Base-by-base conservation (phyloP, 768 basidiomycete species). In the Suillus ampliporus region DNA sequence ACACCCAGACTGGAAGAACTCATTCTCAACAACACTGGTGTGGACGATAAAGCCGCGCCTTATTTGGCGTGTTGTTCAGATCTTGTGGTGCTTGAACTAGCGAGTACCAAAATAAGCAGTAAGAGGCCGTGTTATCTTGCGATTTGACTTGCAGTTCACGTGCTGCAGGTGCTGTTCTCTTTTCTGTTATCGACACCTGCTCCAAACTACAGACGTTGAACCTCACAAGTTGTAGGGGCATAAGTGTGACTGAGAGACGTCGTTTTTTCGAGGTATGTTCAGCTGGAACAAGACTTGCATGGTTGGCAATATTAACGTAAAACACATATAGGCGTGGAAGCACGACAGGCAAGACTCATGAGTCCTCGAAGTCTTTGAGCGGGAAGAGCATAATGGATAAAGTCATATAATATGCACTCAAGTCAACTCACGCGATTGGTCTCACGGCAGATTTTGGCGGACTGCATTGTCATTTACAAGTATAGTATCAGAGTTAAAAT, bases 161-260 rank as follows among this genome's bases (percentile, higher is more conserved):
- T 61, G 19, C 15, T 48, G 35, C 60, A 91, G 89, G 77, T 58
- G 75, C 72, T 0, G 89, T 84, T 10, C 68, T 91, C 23, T 86
- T 85, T 65, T 65, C 72, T 3, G 82, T 91, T 41, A 76, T 91
- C 35, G 84, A 90, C 65, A 79, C 78, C 0, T 91, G 90, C 65
- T 64, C 76, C 3, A 76, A 74, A 34, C 76, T 91, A 34, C 73
- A 78, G 61, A 82, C 76, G n/a, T 69, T 91, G 15, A 84, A 90
- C 68, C 74, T 91, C 50, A 90, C 87, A 4, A 85, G 88, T 62
- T 91, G 89, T 64, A 80, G 89, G 57, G 84, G 89, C 5, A 79
- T 91, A 58, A 77, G 69, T 7, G 80, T 90, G 5, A 78, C 78
- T 1, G 87, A 89, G 64, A 77, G 89, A 28, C 80, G 90, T 15